Base-by-base conservation (phyloP, 2,329 filamentous ascomycete genomes). In the Penicillium janthinellum region DNA sequence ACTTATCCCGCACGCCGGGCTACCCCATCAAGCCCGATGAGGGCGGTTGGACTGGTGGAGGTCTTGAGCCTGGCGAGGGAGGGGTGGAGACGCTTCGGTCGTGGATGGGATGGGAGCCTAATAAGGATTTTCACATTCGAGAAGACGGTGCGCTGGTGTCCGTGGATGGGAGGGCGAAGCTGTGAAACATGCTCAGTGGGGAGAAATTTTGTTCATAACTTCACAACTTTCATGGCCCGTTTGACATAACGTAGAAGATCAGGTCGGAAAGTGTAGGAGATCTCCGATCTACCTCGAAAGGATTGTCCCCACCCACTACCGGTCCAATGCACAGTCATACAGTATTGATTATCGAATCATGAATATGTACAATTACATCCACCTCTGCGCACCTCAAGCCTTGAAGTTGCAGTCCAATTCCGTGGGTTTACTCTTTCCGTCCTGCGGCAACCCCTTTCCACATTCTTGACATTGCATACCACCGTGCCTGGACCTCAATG, bases 81-180 rank as follows among this genome's bases (percentile, higher is more conserved):
- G 92, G 91, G 0, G 88, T 92, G 72, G 84, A 87, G 54, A 83
- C 84, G 4, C 73, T 97, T 62, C 78, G 77, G 53, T 74, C 82
- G 52, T 97, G 94, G 94, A 80, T 89, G 66, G 90, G 91, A 0
- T 96, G 92, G 91, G 82, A 79, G 60, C 84, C 81, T 67, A 92
- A 90, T 0, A 81, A 77, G 60, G 86, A 96, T 35, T 96, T 88
- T 72, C 83, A 86, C n/a, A 79, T 90, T 1, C 76, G 72, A 35
- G 49, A 82, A 31, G 78, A 85, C 31, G 90, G 89, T 0, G 87
- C 85, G 0, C 73, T 92, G 62, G 82, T 88, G 20, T 75, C 81
- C 62, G 83, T 77, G 56, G 70, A 74, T n/a, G 75, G 64, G 15
- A 68, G 64, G 58, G 63, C 68, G 37, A 73, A 72, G 60, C 58